Conservation (phyloP, 2,329 filamentous ascomycete genomes). For the Ophiosphaerella narmari region DNA sequence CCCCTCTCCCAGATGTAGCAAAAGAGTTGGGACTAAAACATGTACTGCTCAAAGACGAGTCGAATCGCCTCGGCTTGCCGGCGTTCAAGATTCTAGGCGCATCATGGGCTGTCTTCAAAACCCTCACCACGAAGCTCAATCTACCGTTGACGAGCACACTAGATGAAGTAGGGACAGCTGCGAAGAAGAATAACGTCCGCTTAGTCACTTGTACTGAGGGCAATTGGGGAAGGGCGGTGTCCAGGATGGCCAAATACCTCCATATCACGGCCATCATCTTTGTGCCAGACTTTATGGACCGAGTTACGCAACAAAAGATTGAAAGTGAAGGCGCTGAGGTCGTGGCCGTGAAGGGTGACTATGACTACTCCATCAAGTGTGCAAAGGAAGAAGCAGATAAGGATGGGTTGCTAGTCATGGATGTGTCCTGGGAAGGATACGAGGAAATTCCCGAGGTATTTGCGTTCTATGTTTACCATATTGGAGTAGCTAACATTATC, state of each 20-base stretch:
- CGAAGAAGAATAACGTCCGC: conserved; percentile 37
- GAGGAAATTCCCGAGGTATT: conserved; percentile 64
- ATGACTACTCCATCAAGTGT: conserved; percentile 65
- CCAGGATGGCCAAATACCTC: conserved; percentile 67
- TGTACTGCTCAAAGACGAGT: conserved; percentile 74
- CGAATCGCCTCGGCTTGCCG: conserved; percentile 68
- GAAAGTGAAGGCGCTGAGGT: conserved; percentile 66
- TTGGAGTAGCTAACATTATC: conserved; percentile 6
- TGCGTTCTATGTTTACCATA: neutral
- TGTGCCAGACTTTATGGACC: conserved; percentile 64
- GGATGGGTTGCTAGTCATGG: conserved; percentile 65
- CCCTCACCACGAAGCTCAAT: conserved; percentile 54
- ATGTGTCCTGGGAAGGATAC: conserved; percentile 70
- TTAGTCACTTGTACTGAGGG: conserved; percentile 73
- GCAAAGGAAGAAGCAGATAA: conserved; percentile 52
- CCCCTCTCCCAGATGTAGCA: conserved; percentile 60
- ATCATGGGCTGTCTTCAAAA: conserved; percentile 71
- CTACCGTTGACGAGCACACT: conserved; percentile 53
- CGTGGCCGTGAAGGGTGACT: conserved; percentile 60
- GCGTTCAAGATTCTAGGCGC: conserved; percentile 83
- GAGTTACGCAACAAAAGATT: conserved; percentile 60
- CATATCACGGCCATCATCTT: conserved; percentile 62
- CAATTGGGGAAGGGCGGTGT: conserved; percentile 76
- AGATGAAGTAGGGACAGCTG: conserved; percentile 47
- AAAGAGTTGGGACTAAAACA: conserved; percentile 56